These are phyloP conservation scores for Cicer bijugum DNA, from an alignment of 306 rosid genomes.

Conservation along the genomic window DNA sequence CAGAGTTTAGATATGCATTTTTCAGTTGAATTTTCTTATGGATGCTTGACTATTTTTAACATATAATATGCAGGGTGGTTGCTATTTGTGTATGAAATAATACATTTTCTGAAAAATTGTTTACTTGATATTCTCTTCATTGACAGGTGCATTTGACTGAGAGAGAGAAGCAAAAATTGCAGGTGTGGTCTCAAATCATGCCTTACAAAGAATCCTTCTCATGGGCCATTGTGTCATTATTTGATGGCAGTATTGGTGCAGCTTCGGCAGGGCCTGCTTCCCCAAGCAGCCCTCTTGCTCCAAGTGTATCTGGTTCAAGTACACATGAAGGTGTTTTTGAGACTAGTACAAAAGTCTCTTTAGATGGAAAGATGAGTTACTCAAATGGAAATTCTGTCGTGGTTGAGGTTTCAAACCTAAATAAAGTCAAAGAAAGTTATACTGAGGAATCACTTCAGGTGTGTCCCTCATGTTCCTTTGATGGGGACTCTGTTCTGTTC, in stretches of 20 bases:
- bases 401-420: slow-evolving; percentile 87
- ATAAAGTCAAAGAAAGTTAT: slow-evolving; percentile 93
- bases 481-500: slow-evolving; percentile 16
- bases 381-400: slow-evolving; percentile 87
- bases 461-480: slow-evolving; percentile 38
- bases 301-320: slow-evolving; percentile 83
- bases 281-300: slow-evolving; percentile 99
- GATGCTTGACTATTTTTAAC: slow-evolving; percentile 35
- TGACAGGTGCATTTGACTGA: slow-evolving; percentile 88
- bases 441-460: slow-evolving; percentile 98
- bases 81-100: slow-evolving; percentile 26
- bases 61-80: slow-evolving; percentile 21
- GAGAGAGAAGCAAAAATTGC: slow-evolving; percentile 97
- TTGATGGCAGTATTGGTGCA: slow-evolving; percentile 93
- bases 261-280: slow-evolving; percentile 99
- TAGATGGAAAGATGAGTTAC: slow-evolving; percentile 89
- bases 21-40: slow-evolving; percentile 11
- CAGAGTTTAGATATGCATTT: slow-evolving; percentile 26
- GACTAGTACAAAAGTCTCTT: slow-evolving; percentile 76
- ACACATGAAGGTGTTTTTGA: slow-evolving; percentile 97
- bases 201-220: slow-evolving; percentile 98
- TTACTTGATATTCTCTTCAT: slow-evolving; percentile 39
- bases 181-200: slow-evolving; percentile 99
- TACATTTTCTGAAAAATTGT: slow-evolving; percentile 31
- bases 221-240: slow-evolving; percentile 94